Conservation (phyloP, 441 rosid species). For the Heliophila coronopifolia region DNA sequence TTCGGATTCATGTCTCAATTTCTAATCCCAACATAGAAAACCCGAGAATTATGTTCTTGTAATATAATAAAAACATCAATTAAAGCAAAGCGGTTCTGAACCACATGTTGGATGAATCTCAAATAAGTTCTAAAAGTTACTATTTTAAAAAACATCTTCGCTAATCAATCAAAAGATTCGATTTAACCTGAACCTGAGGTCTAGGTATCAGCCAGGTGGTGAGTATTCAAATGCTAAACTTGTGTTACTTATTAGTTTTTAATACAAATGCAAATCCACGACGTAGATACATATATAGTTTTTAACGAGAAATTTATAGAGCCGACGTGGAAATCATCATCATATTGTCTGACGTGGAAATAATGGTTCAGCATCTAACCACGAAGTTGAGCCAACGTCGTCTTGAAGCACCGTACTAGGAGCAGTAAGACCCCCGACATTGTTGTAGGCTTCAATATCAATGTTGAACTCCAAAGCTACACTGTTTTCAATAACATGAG, state of each 20-base stretch:
- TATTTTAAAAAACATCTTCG: slow-evolving; percentile 12
- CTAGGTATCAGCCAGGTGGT: not conserved
- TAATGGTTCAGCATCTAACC: slow-evolving; percentile 1
- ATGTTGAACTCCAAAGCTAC: not conserved
- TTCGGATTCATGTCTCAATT: not conserved
- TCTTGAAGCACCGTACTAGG: not conserved
- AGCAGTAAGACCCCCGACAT: not conserved
- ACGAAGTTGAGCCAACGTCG: not conserved
- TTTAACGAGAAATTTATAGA: no score
- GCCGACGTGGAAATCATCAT: no score
- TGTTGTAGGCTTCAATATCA: not conserved
- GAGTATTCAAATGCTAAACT: no score
- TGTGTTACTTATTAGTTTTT: no score
- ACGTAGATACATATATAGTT: no score
- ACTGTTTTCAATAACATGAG: not conserved
- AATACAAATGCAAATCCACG: no score
- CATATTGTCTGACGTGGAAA: slow-evolving; percentile 12
- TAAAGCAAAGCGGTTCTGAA: not conserved
- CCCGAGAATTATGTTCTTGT: not conserved
- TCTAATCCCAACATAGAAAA: not conserved
- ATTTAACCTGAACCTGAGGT: not conserved
- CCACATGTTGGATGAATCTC: slow-evolving; percentile 24
- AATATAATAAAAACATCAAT: not conserved
- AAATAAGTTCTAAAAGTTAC: slow-evolving; percentile 17
- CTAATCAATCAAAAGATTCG: not conserved